Evolutionary conservation across 73 alveolate species (phyloP).

Genomic region (Urostyla sp.): DNA sequence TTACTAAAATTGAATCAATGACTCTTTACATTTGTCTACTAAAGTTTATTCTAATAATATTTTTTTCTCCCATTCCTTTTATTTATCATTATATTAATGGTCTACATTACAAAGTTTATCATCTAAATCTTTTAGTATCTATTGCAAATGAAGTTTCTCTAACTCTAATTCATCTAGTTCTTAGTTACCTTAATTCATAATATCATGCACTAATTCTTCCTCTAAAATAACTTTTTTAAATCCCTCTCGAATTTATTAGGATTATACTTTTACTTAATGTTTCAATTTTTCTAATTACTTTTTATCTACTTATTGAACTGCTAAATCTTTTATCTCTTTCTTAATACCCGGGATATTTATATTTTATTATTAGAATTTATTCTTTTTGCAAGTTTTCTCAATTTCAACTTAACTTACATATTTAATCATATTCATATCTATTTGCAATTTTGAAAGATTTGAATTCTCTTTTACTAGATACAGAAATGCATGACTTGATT

Average conservation of each 20-base stretch:
- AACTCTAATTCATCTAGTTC: conserved; percentile 10
- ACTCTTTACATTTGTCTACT: conserved; percentile 29
- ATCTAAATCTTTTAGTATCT: conserved; percentile 1
- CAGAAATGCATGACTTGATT: conserved; percentile 22
- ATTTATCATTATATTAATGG: not conserved
- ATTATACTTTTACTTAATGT: not conserved
- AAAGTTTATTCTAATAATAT: not conserved
- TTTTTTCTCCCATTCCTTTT: conserved; percentile 3
- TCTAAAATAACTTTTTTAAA: not conserved
- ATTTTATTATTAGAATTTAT: not conserved
- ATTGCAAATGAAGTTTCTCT: conserved; percentile 1
- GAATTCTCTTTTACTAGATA: conserved; percentile 11
- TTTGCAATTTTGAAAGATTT: conserved; percentile 12
- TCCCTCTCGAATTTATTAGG: conserved; percentile 11
- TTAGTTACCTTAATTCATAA: conserved; percentile 3
- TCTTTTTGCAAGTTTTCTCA: conserved; percentile 41
- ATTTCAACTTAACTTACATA: conserved; percentile 22
- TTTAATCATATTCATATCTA: conserved; percentile 52
- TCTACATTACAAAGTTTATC: conserved; percentile 3
- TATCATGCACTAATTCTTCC: conserved; percentile 36
- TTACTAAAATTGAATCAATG: not conserved
- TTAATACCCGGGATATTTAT: conserved; percentile 2
- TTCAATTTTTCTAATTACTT: not conserved
- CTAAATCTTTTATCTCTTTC: not conserved
- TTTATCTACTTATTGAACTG: not conserved